These are phyloP conservation scores for Trichosporon sp. DNA, from an alignment of 1,284 basidiomycete genomes.

Conservation along the genomic window DNA sequence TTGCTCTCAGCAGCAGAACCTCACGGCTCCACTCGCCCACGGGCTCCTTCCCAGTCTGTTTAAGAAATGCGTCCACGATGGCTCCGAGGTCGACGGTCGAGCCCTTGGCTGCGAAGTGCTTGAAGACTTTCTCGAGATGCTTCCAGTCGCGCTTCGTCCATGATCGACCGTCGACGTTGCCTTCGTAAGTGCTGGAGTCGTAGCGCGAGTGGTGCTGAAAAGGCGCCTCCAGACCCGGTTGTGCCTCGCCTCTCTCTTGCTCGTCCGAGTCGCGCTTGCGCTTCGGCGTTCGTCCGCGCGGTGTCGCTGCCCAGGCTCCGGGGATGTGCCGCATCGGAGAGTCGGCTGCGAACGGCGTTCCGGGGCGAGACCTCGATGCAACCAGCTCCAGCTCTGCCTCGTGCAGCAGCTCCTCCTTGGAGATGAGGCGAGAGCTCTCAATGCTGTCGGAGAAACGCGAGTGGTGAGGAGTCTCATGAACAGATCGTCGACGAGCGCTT, in stretches of 20 bases:
- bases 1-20: not conserved
- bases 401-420: constrained; percentile 36
- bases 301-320: constrained; percentile 22
- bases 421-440: constrained; percentile 25
- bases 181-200: not conserved
- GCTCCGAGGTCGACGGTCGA: not conserved
- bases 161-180: not conserved
- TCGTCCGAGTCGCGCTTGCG: constrained; percentile 9
- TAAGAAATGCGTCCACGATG: constrained; percentile 13
- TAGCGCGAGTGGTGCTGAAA: not conserved
- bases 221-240: not conserved
- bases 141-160: constrained; percentile 42
- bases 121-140: constrained; percentile 27
- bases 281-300: not conserved
- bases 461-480: constrained; percentile 3
- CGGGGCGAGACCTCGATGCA: not conserved
- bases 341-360: not conserved
- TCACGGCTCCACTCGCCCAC: constrained; percentile 12
- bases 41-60: constrained; percentile 3
- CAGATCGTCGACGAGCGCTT: not conserved
- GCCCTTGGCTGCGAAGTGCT: not conserved
- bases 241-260: not conserved
- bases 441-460: constrained; percentile 33
- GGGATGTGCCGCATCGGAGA: constrained; percentile 11
- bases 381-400: constrained; percentile 9